phyloP scores from a whole-genome alignment of 2,329 filamentous ascomycete genomes.

The Microsporum ferrugineum region DNA sequence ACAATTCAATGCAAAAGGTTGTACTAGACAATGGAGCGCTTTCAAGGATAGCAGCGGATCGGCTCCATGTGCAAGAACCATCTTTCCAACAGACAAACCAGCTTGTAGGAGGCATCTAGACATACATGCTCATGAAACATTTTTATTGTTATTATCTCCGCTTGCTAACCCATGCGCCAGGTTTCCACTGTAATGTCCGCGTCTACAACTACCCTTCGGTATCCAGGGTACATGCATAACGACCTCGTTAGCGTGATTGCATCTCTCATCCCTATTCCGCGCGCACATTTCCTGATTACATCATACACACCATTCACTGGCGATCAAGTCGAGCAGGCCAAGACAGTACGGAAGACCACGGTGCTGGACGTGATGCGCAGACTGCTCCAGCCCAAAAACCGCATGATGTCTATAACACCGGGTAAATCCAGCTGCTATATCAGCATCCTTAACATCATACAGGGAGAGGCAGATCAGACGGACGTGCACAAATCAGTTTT shows the following conservation, averaged over 20 bases:
- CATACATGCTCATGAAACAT: neutral
- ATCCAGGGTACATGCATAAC: conserved; percentile 99
- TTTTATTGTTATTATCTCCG: neutral
- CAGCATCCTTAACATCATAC: conserved; percentile 96
- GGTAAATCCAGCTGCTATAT: conserved; percentile 99
- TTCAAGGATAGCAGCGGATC: conserved; percentile 84
- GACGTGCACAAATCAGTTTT: conserved; percentile 97
- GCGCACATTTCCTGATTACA: conserved; percentile 97
- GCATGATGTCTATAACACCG: conserved; percentile 94
- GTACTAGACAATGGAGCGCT: conserved; percentile 93
- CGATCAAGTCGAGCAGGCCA: conserved; percentile 90
- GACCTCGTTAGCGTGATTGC: conserved; percentile 95
- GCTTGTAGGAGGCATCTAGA: conserved; percentile 46
- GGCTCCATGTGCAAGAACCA: conserved; percentile 86
- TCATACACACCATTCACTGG: conserved; percentile 97
- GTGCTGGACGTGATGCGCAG: conserved; percentile 96
- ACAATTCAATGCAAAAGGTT: conserved; percentile 36
- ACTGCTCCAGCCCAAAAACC: conserved; percentile 91
- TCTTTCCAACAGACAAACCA: conserved; percentile 98
- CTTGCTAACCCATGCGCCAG: conserved; percentile 28
- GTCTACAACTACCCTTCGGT: conserved; percentile 88
- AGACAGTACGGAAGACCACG: conserved; percentile 95
- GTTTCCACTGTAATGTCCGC: conserved; percentile 97
- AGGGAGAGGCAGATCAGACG: conserved; percentile 94
- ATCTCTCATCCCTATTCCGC: conserved; percentile 86